Conservation (phyloP, 495 filamentous ascomycete genomes). For the Lineolata rhizophorae region DNA sequence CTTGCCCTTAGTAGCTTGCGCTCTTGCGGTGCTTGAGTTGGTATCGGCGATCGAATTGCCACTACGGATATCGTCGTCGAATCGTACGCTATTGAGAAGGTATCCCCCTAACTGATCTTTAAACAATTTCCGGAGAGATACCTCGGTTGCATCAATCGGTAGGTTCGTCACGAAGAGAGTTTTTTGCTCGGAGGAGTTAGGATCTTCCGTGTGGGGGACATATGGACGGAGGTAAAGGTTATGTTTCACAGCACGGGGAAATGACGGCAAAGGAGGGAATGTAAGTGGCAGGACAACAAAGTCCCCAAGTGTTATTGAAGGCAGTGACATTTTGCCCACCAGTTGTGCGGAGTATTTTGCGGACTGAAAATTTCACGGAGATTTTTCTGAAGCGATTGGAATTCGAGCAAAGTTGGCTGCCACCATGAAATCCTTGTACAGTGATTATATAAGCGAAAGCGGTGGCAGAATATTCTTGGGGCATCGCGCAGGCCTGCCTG, state of each 20-base stretch:
- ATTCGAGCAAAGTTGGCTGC: no score
- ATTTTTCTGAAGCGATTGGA: no score
- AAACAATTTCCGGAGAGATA: constrained; percentile 56
- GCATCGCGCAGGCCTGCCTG: no score
- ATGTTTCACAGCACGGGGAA: constrained; percentile 39
- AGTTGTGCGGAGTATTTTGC: no score
- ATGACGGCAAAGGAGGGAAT: constrained; percentile 36
- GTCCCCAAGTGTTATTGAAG: background rate
- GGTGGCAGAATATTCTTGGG: no score
- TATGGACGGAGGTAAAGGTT: constrained; percentile 75
- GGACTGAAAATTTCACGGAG: no score
- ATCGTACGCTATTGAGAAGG: background rate
- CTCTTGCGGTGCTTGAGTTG: constrained; percentile 18
- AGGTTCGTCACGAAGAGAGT: constrained; percentile 76
- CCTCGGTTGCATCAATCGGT: constrained; percentile 62
- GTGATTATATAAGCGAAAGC: no score
- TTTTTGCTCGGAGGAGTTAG: constrained; percentile 34
- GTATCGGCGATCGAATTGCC: background rate
- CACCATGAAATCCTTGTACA: no score
- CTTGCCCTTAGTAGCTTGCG: constrained; percentile 45
- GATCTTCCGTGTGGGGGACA: constrained; percentile 50
- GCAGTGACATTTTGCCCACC: background rate
- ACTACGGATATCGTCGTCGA: constrained; percentile 4
- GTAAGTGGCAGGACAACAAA: background rate
- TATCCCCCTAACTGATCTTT: constrained; percentile 7